Evolutionary conservation across 176 grass and related monocot species (phyloP).

Genomic region (Eragrostis nindensis): DNA sequence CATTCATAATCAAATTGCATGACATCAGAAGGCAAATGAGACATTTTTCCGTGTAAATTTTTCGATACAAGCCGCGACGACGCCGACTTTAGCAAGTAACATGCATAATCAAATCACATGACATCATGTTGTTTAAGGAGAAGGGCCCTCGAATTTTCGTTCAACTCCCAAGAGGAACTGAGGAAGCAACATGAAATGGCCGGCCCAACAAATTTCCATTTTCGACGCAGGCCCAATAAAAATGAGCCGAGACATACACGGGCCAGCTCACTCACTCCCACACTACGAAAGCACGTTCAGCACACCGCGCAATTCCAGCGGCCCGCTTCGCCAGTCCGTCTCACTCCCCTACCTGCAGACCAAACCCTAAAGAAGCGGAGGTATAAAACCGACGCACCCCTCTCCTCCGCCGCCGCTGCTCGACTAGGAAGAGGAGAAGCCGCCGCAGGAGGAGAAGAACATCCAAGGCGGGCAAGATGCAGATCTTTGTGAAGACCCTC

Average conservation of each 20-base stretch:
- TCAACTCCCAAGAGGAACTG: neutral
- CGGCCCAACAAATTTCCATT: neutral
- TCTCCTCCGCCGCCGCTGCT: neutral
- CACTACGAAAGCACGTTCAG: neutral
- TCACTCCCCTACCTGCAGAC: neutral
- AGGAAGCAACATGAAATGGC: neutral
- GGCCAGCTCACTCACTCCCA: neutral
- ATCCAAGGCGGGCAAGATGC: constrained; percentile 49
- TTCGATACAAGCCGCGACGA: neutral
- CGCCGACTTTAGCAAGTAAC: neutral
- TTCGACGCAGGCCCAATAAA: neutral
- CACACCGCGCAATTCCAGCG: neutral
- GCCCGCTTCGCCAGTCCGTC: neutral
- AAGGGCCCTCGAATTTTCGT: neutral
- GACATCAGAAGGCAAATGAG: neutral
- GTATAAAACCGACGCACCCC: constrained; percentile 28
- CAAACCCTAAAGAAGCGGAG: constrained; percentile 44
- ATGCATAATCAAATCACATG: neutral
- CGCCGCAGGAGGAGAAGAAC: neutral
- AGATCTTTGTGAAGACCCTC: constrained; percentile 94
- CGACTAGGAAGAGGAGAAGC: neutral
- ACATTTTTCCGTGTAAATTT: neutral
- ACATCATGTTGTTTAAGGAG: neutral
- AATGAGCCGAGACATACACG: neutral
- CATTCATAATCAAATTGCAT: neutral